A percentile compares a stretch with the other conserved stretches of the same genome.
phyloP scores from a whole-genome alignment of 768 basidiomycete species.

The Daedalea quercina region DNA sequence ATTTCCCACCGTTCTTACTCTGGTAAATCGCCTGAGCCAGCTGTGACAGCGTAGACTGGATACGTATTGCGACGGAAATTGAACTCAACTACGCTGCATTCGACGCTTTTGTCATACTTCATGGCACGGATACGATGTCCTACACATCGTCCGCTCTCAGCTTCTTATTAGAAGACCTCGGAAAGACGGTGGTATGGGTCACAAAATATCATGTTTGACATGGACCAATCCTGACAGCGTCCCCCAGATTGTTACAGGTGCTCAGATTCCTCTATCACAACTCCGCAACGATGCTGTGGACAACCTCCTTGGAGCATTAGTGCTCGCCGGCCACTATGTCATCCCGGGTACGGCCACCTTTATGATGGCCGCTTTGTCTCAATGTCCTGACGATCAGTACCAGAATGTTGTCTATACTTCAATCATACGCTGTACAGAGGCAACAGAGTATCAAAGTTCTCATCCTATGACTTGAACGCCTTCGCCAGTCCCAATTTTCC shows the following conservation, averaged over 20 bases:
- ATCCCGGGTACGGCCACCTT: constrained; percentile 61
- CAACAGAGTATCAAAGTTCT: constrained; percentile 76
- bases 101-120: constrained; percentile 87
- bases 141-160: constrained; percentile 86
- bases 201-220: neutral
- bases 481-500: constrained; percentile 83
- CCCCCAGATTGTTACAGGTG: constrained; percentile 78
- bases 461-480: constrained; percentile 77
- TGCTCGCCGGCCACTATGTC: constrained; percentile 85
- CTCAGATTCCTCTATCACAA: constrained; percentile 89
- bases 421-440: constrained; percentile 85
- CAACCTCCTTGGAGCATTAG: constrained; percentile 83
- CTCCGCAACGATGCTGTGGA: constrained; percentile 93
- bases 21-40: constrained; percentile 3
- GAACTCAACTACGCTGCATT: constrained; percentile 83
- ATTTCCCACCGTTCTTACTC: constrained; percentile 3
- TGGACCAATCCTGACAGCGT: neutral
- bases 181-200: constrained; percentile 73
- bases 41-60: constrained; percentile 58
- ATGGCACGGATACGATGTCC: constrained; percentile 90
- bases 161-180: constrained; percentile 88
- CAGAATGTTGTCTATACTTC: constrained; percentile 85
- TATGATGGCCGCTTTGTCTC: neutral
- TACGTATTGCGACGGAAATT: constrained; percentile 85
- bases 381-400: neutral